phyloP scores from a whole-genome alignment of 805 yeast species.

The Candida boleticola region DNA sequence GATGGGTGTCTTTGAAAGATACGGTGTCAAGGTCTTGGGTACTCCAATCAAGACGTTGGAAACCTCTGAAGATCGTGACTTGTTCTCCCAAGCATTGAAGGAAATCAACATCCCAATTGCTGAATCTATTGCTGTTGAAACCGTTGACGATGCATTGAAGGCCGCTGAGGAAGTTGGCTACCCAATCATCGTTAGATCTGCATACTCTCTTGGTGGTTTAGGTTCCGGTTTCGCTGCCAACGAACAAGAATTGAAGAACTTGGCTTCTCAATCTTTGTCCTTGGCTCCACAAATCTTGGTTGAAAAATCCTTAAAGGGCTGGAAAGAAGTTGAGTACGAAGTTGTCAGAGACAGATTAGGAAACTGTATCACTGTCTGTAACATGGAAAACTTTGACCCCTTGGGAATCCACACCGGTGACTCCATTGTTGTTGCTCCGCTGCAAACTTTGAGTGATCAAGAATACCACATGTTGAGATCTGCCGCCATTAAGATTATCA shows the following conservation, averaged over 20 bases:
- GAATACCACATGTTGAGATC: conserved; percentile 97
- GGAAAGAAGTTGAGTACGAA: conserved; percentile 99
- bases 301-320: conserved; percentile 95
- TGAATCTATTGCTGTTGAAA: conserved; percentile 91
- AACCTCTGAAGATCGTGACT: conserved; percentile 96
- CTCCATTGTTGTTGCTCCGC: conserved; percentile 98
- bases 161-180: conserved; percentile 90
- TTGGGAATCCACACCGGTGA: conserved; percentile 98
- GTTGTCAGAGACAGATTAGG: conserved; percentile 96
- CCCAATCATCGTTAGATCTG: conserved; percentile 96
- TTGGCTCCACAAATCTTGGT: conserved; percentile 93
- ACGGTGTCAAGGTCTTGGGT: conserved; percentile 92
- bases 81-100: conserved; percentile 91
- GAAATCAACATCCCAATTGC: conserved; percentile 97
- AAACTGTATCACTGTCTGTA: conserved; percentile 97
- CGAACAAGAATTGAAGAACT: conserved; percentile 76
- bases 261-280: conserved; percentile 86
- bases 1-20: conserved; percentile 89
- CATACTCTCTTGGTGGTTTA: conserved; percentile 94
- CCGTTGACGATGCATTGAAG: conserved; percentile 85
- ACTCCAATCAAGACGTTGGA: conserved; percentile 95
- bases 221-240: conserved; percentile 96
- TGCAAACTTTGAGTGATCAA: conserved; percentile 94
- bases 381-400: conserved; percentile 99
- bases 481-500: conserved; percentile 95